Base-by-base conservation (phyloP, 768 basidiomycete species). In the Lactifluus pinguis region DNA sequence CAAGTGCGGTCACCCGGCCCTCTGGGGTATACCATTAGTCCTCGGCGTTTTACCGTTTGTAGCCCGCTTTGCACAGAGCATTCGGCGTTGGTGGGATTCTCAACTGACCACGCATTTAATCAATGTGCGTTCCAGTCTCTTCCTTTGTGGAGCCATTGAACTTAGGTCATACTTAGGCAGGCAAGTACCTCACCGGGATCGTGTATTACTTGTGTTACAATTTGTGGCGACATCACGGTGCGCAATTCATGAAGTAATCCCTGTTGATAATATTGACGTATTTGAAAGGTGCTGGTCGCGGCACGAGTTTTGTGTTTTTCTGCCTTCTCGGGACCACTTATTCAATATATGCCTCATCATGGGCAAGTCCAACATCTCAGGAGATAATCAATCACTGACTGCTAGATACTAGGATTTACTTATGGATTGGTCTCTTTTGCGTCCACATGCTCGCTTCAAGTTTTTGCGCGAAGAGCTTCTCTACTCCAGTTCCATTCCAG, bases 371-470 rank as follows among this genome's bases (percentile, higher is more conserved):
- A 6, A 6, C 14, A 10, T 30, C 56, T 25, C 30, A 45, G 2
- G 29, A 34, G 25, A 30, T 14, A 17, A 39, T 44, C 38, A 49
- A 58, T 36, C 17, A 39, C 44, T 57, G 32, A 57, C 29, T 36
- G 19, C 42, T 19, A 7, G 36, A n/a, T 17, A 13, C 32, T 64
- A 91, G 92, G 93, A 97, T 67, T 71, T 92, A 36, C 69, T 87
- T 10, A 89, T 95, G 83, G 95, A 98, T 71, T 98, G 95, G 95
- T 91, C 89, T 1, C 69, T 98, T 48, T 75, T 92, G 47, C 78
- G 82, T 59, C 76, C 79, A 4, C 83, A 76, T 59, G 75, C 77
- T 8, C 75, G 67, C 61, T 76, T 87, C 64, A 80, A 75, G 19
- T 74, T 90, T 44, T 78, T 98, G 3, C 84, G 97, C 15, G 72